A percentile compares a stretch with the other conserved stretches of the same genome.
Conservation (phyloP, 2,329 filamentous ascomycete species). For the Ustilaginoidea virens region DNA sequence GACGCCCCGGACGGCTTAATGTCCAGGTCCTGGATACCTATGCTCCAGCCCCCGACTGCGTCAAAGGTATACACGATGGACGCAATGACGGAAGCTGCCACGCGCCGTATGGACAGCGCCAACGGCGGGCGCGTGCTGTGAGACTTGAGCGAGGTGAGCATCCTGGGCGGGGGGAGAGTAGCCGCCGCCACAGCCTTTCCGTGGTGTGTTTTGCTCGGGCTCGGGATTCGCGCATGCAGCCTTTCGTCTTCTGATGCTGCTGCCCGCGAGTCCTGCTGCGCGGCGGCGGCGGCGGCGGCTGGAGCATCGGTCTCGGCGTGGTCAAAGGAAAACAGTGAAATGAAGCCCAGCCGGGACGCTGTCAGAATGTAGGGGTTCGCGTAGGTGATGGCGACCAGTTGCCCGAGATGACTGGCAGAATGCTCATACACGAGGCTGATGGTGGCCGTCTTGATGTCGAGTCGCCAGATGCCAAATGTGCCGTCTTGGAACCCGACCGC, state of each 20-base stretch:
- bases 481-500: slow-evolving; percentile 59
- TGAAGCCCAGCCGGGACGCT: slow-evolving; percentile 55
- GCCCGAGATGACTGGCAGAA: slow-evolving; percentile 44
- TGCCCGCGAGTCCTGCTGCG: neutral
- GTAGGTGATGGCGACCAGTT: slow-evolving; percentile 55
- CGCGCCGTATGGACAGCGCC: slow-evolving; percentile 66
- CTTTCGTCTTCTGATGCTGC: no score
- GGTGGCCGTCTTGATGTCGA: slow-evolving; percentile 28
- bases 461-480: slow-evolving; percentile 52
- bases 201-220: neutral
- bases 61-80: slow-evolving; percentile 79
- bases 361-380: slow-evolving; percentile 64
- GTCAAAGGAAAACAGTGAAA: slow-evolving; percentile 62
- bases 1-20: slow-evolving; percentile 26
- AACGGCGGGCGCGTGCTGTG: slow-evolving; percentile 65
- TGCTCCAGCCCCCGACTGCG: slow-evolving; percentile 67
- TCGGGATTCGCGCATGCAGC: neutral
- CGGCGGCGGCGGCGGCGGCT: neutral
- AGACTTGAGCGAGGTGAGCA: slow-evolving; percentile 67
- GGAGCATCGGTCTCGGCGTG: slow-evolving; percentile 1
- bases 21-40: slow-evolving; percentile 82
- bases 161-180: slow-evolving; percentile 15
- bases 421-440: slow-evolving; percentile 43
- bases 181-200: neutral
- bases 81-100: slow-evolving; percentile 49